Evolutionary conservation across 2,329 filamentous ascomycete genomes (phyloP).

Genomic region (Ceratocystis variospora): DNA sequence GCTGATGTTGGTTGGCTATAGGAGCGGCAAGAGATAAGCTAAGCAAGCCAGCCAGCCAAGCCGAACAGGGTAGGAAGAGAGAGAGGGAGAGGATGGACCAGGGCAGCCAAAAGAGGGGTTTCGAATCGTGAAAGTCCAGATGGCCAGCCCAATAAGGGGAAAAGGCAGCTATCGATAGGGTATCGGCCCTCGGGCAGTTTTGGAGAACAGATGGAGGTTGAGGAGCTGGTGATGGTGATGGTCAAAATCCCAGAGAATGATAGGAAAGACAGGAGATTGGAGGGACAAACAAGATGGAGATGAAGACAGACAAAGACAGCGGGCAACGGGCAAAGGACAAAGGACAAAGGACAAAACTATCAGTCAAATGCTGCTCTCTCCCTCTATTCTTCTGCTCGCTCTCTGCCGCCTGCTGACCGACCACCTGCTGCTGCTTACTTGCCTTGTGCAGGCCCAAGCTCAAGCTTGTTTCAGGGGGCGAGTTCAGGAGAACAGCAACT

Average conservation of each 20-base stretch:
- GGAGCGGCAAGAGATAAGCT: not conserved
- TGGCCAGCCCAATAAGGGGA: not conserved
- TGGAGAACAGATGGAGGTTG: not conserved
- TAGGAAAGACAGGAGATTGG: too few species aligned
- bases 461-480: constrained; percentile 4
- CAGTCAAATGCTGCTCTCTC: too few species aligned
- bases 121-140: not conserved
- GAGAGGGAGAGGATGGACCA: not conserved
- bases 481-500: not conserved
- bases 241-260: too few species aligned
- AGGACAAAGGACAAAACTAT: too few species aligned
- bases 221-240: too few species aligned
- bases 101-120: constrained; percentile 4
- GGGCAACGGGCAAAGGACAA: too few species aligned
- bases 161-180: constrained; percentile 1
- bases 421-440: not conserved
- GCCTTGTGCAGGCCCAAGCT: not conserved
- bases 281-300: too few species aligned
- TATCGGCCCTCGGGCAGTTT: too few species aligned
- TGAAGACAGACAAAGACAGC: too few species aligned
- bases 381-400: too few species aligned
- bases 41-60: not conserved
- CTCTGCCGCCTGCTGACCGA: not conserved
- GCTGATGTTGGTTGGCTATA: not conserved
- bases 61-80: not conserved